Evolutionary conservation across 2,329 filamentous ascomycete genomes (phyloP), one percentile per base, ranked within the genome.

Genomic region (Curvularia verruculosa): DNA sequence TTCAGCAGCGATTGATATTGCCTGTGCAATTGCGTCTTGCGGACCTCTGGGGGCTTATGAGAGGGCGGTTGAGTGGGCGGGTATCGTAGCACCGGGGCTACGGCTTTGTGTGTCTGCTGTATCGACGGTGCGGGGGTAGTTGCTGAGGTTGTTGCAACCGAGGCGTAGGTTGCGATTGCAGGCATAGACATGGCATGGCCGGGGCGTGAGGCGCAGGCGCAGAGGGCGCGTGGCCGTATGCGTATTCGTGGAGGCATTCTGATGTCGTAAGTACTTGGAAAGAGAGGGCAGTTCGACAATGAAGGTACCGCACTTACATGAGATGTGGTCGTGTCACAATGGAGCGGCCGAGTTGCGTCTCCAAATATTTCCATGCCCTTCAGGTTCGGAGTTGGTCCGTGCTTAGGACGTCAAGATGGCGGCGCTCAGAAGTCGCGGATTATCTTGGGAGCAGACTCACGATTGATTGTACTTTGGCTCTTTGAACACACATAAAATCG

Each of bases 1-100:
- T 91, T 91, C 56, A 97, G 86, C 59, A 96, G 82, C 45, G 93
- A 95, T 49, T 93, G 91, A 79, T 97, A 97, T 68, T 90, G 87
- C 56, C 93, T 87, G 65, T 89, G 85, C 19, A 98, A 84, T 78
- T 99, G 95, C 15, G 92, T 89, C 80, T 98, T 96, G 75, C 94
- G 89, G 70, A 89, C 89, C 74, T 96, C 90, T 45, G 93, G 86
- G 19, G 88, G 89, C 74, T 94, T 91, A 75, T 96, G 89, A 52
- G 91, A 96, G 3, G 91, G 92, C 2, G 93, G 94, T 77, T 97
- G 92, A 1, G 87, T 89, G 0, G 87, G 73, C 50, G 85, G 83
- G 65, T 81, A 84, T 68, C 80, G 79, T 29, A 80, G 72, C 21
- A 85, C 78, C 29, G 82, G 78, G 6, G 78, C 71, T 52, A 72